Percentiles rank a stretch among this genome's conserved stretches.
These are phyloP conservation scores for Fusarium poae DNA, from an alignment of 2,329 filamentous ascomycete genomes.

Conservation along the genomic window DNA sequence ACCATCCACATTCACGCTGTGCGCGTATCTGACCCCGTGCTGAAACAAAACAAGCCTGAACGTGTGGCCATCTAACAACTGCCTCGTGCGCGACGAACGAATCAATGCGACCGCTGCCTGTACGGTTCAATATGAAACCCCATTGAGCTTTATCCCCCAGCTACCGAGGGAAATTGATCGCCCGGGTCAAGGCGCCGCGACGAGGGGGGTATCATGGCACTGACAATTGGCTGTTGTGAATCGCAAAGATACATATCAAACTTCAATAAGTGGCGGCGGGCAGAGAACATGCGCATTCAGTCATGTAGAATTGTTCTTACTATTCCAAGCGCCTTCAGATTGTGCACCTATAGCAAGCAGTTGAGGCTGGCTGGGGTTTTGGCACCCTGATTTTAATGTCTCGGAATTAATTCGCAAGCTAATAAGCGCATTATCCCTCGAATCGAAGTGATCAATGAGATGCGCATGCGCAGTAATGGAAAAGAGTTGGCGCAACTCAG, in stretches of 20 bases:
- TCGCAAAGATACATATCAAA: background rate
- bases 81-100: slow-evolving; percentile 39
- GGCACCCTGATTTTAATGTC: slow-evolving; percentile 31
- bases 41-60: slow-evolving; percentile 49
- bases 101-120: slow-evolving; percentile 34
- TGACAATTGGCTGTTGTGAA: slow-evolving; percentile 19
- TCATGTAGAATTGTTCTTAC: slow-evolving; percentile 1
- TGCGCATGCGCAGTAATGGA: slow-evolving; percentile 15
- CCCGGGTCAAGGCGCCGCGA: slow-evolving; percentile 34
- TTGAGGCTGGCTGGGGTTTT: slow-evolving; percentile 23
- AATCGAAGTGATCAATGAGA: slow-evolving; percentile 12
- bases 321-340: slow-evolving; percentile 9
- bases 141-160: slow-evolving; percentile 22
- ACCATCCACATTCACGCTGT: slow-evolving; percentile 38
- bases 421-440: slow-evolving; percentile 39
- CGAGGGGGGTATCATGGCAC: slow-evolving; percentile 40
- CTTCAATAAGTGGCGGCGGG: background rate
- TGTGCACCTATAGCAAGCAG: slow-evolving; percentile 18
- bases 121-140: slow-evolving; percentile 47
- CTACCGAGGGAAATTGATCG: slow-evolving; percentile 39
- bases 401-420: slow-evolving; percentile 26
- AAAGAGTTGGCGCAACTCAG: slow-evolving; percentile 21
- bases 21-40: slow-evolving; percentile 42
- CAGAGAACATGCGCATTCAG: slow-evolving; percentile 13
- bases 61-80: slow-evolving; percentile 37